Evolutionary conservation across 495 filamentous ascomycete species (phyloP).

Genomic region (Penicillium silybi): DNA sequence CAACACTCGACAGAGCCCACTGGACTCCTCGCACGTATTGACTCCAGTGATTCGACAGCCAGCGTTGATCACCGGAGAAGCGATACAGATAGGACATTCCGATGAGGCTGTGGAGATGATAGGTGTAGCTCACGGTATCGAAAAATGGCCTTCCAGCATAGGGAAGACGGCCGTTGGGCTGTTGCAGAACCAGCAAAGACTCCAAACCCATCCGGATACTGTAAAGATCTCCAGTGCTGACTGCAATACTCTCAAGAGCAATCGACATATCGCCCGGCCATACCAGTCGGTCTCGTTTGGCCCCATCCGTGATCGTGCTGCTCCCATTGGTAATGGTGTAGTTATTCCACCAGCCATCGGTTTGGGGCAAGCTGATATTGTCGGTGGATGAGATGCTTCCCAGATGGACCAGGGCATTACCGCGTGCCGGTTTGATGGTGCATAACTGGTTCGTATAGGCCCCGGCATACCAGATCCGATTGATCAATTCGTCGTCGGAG

Average conservation of each 20-base stretch:
- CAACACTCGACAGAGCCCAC: not conserved
- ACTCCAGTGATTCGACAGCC: conserved; percentile 42
- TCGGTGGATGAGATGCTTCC: conserved; percentile 14
- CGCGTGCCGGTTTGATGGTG: conserved; percentile 48
- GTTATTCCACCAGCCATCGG: conserved; percentile 27
- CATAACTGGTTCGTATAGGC: conserved; percentile 58
- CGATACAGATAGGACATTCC: conserved; percentile 52
- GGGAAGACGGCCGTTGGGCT: conserved; percentile 36
- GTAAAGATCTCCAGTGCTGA: conserved; percentile 51
- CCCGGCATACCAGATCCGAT: conserved; percentile 61
- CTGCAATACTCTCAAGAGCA: conserved; percentile 46
- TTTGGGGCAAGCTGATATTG: conserved; percentile 18
- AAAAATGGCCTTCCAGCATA: conserved; percentile 49
- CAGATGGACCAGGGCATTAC: conserved; percentile 43
- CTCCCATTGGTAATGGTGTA: conserved; percentile 45
- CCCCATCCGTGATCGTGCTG: conserved; percentile 50
- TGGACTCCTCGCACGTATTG: conserved; percentile 44
- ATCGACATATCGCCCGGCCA: conserved; percentile 60
- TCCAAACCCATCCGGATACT: conserved; percentile 52
- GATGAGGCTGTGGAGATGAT: conserved; percentile 55
- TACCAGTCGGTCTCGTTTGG: conserved; percentile 52
- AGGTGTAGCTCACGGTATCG: conserved; percentile 48
- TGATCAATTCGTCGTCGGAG: conserved; percentile 51
- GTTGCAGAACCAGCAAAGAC: conserved; percentile 48
- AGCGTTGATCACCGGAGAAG: conserved; percentile 46